Percentiles rank a stretch among this genome's conserved stretches.
Evolutionary conservation across 345 rosid species (phyloP).

Genomic region (Arabidopsis arenosa): DNA sequence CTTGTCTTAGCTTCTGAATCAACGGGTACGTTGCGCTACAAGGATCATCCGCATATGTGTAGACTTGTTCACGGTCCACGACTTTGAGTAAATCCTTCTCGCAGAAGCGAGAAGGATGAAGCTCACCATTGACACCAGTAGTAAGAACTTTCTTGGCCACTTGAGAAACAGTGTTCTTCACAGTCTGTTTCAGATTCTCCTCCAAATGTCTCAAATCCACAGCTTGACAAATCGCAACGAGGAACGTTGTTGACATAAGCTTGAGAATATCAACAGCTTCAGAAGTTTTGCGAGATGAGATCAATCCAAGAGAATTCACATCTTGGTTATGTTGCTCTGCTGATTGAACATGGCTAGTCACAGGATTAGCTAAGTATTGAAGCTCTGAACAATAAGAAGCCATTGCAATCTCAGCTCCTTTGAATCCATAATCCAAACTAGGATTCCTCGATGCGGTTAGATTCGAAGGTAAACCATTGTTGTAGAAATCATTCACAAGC

Average conservation of each 20-base stretch:
- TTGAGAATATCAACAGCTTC: conserved; percentile 69
- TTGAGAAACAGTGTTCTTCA: conserved; percentile 61
- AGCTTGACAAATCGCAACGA: conserved; percentile 73
- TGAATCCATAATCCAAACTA: conserved; percentile 79
- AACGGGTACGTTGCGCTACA: conserved; percentile 66
- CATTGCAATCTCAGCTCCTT: conserved; percentile 87
- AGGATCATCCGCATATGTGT: conserved; percentile 68
- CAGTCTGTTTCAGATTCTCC: conserved; percentile 63
- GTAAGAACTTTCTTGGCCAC: conserved; percentile 60
- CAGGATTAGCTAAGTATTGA: conserved; percentile 74
- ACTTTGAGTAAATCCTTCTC: conserved; percentile 66
- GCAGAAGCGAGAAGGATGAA: conserved; percentile 70
- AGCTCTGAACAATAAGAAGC: conserved; percentile 84
- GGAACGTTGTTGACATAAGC: conserved; percentile 75
- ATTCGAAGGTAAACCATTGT: conserved; percentile 79
- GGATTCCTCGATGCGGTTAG: conserved; percentile 65
- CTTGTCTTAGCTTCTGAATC: conserved; percentile 66
- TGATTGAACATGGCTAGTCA: conserved; percentile 77
- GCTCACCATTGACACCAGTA: conserved; percentile 61
- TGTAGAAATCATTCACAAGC: conserved; percentile 80
- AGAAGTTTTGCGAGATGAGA: conserved; percentile 67
- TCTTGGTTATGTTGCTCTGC: conserved; percentile 89
- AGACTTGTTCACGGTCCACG: conserved; percentile 61
- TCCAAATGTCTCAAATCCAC: conserved; percentile 77
- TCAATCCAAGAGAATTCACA: conserved; percentile 73